Conservation (phyloP, 495 filamentous ascomycete species). For the Aspergillus ellipticus region DNA sequence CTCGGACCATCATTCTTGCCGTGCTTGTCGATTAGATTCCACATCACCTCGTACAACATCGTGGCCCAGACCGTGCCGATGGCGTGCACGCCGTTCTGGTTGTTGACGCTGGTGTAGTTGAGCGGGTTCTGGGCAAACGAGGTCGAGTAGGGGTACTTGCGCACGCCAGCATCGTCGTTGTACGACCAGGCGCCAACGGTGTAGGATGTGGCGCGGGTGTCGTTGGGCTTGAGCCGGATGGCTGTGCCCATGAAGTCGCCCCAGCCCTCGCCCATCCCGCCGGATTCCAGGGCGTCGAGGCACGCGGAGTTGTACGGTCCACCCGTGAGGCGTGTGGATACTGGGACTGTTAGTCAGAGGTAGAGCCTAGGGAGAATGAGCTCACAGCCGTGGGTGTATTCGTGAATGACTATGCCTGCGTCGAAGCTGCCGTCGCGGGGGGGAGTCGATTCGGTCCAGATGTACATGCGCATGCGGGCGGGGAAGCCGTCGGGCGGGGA, state of each 20-base stretch:
- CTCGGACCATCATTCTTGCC: conserved; percentile 33
- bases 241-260: conserved; percentile 51
- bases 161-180: conserved; percentile 39
- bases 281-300: conserved; percentile 38
- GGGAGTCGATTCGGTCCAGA: conserved; percentile 19
- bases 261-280: conserved; percentile 57
- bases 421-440: conserved; percentile 45
- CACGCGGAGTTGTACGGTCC: conserved; percentile 48
- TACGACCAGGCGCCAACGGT: conserved; percentile 40
- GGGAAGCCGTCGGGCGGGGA: conserved; percentile 47
- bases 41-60: conserved; percentile 44
- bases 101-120: conserved; percentile 27
- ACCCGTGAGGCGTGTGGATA: conserved; percentile 54
- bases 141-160: conserved; percentile 50
- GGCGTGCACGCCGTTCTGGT: conserved; percentile 25
- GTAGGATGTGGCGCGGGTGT: conserved; percentile 45
- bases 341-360: neutral
- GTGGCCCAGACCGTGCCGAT: conserved; percentile 52
- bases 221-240: conserved; percentile 43
- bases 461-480: conserved; percentile 44
- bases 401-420: conserved; percentile 47
- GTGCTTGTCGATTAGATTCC: conserved; percentile 36
- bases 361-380: neutral
- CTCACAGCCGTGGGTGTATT: conserved; percentile 34
- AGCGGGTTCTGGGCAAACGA: conserved; percentile 41